Evolutionary conservation across 2,329 filamentous ascomycete genomes (phyloP), one percentile per base, ranked within the genome.

Genomic region (Rhytidhysteron rufulum): DNA sequence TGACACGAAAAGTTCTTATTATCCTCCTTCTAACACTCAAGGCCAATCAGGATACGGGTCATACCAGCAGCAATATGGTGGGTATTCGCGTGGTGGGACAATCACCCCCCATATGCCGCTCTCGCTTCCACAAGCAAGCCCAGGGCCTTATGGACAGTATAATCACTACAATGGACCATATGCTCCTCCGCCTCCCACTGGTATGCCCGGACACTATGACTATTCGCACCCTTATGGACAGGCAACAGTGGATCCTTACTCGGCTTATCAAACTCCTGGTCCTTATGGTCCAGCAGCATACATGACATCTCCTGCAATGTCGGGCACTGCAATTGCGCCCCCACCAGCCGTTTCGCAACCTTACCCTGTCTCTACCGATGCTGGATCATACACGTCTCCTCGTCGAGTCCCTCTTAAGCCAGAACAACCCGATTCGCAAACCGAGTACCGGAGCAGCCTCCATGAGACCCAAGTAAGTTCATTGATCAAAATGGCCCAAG

Each of bases 401-500:
- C 37, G 17, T 7, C 39, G 36, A n/a, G 30, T 30, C 24, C 9
- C 15, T 16, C 4, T 16, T 15, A 17, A 31, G 34, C 4, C 21
- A 5, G 31, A 39, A 27, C 17, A 10, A 32, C 31, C 40, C 11
- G 15, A 24, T 24, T 24, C 38, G 31, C 21, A 38, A 16, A 25
- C 38, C 33, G 50, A 48, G 38, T 51, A 63, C 39, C 61, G 60
- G 37, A 61, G 58, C 39, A 60, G 50, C 39, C 50, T 58, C 15
- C 65, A 56, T 41, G 58, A 65, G 44, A 60, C 65, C 54, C 68
- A 57, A 67, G 67, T 49, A 54, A 65, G 62, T 61, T 59, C 58
- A 34, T 47, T 65, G 18, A 62, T 69, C 68, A 39, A 65, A 62
- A 72, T 75, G 53, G 76, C 79, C 4, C 73, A 77, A 43, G 76